Percentiles rank a stretch among this genome's conserved stretches.
Evolutionary conservation across 805 yeast species (phyloP).

Genomic region (Candida silvatica): DNA sequence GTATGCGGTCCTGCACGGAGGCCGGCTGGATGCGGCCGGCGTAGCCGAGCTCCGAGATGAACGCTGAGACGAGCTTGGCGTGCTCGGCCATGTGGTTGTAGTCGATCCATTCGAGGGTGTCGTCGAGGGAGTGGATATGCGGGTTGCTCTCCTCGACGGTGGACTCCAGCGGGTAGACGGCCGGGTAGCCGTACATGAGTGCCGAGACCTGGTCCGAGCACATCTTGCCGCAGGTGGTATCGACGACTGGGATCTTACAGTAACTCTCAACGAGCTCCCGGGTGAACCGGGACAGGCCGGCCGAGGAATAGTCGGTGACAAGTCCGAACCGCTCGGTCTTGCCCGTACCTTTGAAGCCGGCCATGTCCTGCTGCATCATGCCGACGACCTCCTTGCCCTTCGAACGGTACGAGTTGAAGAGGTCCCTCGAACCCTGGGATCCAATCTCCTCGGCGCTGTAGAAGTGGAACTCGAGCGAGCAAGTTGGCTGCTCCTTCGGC

Average conservation of each 20-base stretch:
- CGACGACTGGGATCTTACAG: slow-evolving; percentile 60
- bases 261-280: slow-evolving; percentile 54
- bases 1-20: not conserved
- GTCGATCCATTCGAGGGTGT: slow-evolving; percentile 74
- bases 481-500: not conserved
- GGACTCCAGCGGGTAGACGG: slow-evolving; percentile 75
- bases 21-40: not conserved
- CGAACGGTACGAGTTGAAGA: slow-evolving; percentile 47
- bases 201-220: slow-evolving; percentile 94
- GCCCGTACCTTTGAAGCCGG: slow-evolving; percentile 61
- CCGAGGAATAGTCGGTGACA: slow-evolving; percentile 60
- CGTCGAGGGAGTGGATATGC: slow-evolving; percentile 68
- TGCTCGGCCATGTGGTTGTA: slow-evolving; percentile 77
- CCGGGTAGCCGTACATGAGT: slow-evolving; percentile 72
- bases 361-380: slow-evolving; percentile 94
- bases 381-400: slow-evolving; percentile 53
- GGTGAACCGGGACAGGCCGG: slow-evolving; percentile 47
- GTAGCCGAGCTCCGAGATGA: slow-evolving; percentile 52
- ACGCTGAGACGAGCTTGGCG: slow-evolving; percentile 67
- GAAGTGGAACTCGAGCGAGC: slow-evolving; percentile 82
- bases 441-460: slow-evolving; percentile 96
- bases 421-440: slow-evolving; percentile 73
- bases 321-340: slow-evolving; percentile 69
- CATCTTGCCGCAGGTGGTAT: slow-evolving; percentile 82
- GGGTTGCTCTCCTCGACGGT: slow-evolving; percentile 56